Conservation (phyloP, 495 filamentous ascomycete species). For the Pyronema omphalodes region DNA sequence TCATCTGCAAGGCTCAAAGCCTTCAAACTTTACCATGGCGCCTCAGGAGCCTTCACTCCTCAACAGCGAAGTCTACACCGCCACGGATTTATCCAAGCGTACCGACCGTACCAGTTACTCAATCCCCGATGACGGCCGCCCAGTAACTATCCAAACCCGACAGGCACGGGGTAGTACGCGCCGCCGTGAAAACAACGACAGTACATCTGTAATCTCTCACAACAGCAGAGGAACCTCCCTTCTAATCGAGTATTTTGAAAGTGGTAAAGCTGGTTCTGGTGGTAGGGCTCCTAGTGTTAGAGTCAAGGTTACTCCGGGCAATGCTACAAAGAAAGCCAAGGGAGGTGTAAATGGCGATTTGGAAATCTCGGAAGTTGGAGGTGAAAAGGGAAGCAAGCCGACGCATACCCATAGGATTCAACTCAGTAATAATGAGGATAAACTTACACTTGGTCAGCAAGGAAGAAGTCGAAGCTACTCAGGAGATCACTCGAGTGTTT, state of each 20-base stretch:
- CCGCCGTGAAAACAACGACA: background rate
- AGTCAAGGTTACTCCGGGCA: slow-evolving; percentile 73
- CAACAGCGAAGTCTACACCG: background rate
- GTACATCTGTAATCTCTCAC: slow-evolving; percentile 4
- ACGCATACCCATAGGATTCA: slow-evolving; percentile 22
- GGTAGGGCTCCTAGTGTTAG: slow-evolving; percentile 72
- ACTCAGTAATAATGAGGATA: slow-evolving; percentile 21
- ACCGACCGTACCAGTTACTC: slow-evolving; percentile 74
- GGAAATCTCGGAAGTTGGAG: slow-evolving; percentile 3
- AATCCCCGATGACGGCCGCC: slow-evolving; percentile 87
- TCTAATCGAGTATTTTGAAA: slow-evolving; percentile 96
- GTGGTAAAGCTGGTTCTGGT: slow-evolving; percentile 43
- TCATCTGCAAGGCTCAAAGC: background rate
- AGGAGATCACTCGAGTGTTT: slow-evolving; percentile 21
- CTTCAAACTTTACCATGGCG: background rate
- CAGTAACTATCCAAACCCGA: slow-evolving; percentile 63
- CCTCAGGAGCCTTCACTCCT: background rate
- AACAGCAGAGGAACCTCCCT: slow-evolving; percentile 45
- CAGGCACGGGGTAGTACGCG: slow-evolving; percentile 30
- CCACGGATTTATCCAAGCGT: slow-evolving; percentile 26
- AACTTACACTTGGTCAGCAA: slow-evolving; percentile 18
- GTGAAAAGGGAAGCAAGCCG: slow-evolving; percentile 11
- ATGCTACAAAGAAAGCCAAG: slow-evolving; percentile 24
- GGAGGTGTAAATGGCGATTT: background rate
- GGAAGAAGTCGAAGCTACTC: slow-evolving; percentile 16